Evolutionary conservation across 306 rosid species (phyloP).

Genomic region (Lathyrus oleraceus): DNA sequence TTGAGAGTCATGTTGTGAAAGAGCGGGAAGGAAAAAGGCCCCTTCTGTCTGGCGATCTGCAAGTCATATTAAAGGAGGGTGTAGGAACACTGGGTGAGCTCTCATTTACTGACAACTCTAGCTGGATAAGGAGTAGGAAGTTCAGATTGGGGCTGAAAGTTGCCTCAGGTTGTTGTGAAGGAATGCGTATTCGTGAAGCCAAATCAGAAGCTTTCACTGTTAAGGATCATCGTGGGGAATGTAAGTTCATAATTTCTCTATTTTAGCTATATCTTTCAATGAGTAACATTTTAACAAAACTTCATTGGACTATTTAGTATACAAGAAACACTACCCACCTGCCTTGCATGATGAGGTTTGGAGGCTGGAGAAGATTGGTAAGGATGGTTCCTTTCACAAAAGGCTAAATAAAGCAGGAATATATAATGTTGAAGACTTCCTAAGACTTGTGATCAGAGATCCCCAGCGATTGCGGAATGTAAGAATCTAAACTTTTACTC

Average conservation of each 20-base stretch:
- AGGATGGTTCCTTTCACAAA: conserved; percentile 91
- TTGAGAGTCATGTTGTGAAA: conserved; percentile 78
- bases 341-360: conserved; percentile 72
- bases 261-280: conserved; percentile 6
- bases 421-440: conserved; percentile 69
- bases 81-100: conserved; percentile 81
- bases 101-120: conserved; percentile 84
- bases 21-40: conserved; percentile 93
- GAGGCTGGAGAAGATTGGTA: conserved; percentile 91
- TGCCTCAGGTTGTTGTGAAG: conserved; percentile 57
- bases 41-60: conserved; percentile 76
- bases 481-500: conserved; percentile 35
- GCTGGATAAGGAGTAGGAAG: conserved; percentile 93
- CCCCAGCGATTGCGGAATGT: conserved; percentile 76
- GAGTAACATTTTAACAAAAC: conserved; percentile 17
- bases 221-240: conserved; percentile 92
- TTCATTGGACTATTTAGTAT: conserved; percentile 51
- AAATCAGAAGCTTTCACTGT: conserved; percentile 87
- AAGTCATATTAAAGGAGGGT: conserved; percentile 70
- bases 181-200: conserved; percentile 74
- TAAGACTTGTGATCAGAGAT: conserved; percentile 77
- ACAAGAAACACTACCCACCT: conserved; percentile 93
- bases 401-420: conserved; percentile 72
- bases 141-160: conserved; percentile 81
- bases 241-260: conserved; percentile 50